Evolutionary conservation across 23 red algal genomes (phyloP).

Genomic region (Porphyridium purpureum): DNA sequence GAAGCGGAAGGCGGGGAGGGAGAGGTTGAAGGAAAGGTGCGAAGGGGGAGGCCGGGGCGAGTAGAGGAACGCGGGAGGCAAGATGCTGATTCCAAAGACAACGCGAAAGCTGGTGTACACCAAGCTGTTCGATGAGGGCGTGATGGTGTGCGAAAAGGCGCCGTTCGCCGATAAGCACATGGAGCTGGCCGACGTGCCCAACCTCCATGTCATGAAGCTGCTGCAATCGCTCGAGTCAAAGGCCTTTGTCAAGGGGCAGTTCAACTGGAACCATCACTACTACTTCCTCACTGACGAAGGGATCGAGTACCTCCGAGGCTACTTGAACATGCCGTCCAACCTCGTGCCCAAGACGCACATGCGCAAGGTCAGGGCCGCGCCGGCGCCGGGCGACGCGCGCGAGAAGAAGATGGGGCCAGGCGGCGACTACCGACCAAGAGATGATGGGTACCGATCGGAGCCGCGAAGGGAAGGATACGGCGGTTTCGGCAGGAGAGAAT

Average conservation of each 20-base stretch:
- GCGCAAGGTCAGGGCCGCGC: not conserved
- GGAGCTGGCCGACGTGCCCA: slow-evolving; percentile 59
- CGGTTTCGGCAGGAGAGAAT: too few species aligned
- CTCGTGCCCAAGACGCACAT: slow-evolving; percentile 56
- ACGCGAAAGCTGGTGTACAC: slow-evolving; percentile 77
- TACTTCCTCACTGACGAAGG: slow-evolving; percentile 97
- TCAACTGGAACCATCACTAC: slow-evolving; percentile 94
- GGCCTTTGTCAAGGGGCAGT: slow-evolving; percentile 83
- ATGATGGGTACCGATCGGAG: too few species aligned
- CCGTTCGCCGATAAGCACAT: slow-evolving; percentile 55
- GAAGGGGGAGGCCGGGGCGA: too few species aligned
- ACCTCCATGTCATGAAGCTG: slow-evolving; percentile 93
- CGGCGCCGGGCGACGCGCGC: slow-evolving; percentile 1
- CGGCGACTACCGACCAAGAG: slow-evolving; percentile 67
- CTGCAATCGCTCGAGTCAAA: slow-evolving; percentile 71
- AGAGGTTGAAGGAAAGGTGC: too few species aligned
- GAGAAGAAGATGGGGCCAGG: slow-evolving; percentile 82
- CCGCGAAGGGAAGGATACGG: too few species aligned
- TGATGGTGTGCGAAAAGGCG: slow-evolving; percentile 84
- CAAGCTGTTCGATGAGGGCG: slow-evolving; percentile 89
- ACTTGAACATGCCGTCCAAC: slow-evolving; percentile 61
- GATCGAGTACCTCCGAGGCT: slow-evolving; percentile 88
- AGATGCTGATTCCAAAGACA: slow-evolving; percentile 90
- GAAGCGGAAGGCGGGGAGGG: too few species aligned
- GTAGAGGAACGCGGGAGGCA: too few species aligned